Evolutionary conservation across 164 flowering plant species (phyloP), one percentile per base, ranked within the genome.

Genomic region (Paratinospora sagittata): DNA sequence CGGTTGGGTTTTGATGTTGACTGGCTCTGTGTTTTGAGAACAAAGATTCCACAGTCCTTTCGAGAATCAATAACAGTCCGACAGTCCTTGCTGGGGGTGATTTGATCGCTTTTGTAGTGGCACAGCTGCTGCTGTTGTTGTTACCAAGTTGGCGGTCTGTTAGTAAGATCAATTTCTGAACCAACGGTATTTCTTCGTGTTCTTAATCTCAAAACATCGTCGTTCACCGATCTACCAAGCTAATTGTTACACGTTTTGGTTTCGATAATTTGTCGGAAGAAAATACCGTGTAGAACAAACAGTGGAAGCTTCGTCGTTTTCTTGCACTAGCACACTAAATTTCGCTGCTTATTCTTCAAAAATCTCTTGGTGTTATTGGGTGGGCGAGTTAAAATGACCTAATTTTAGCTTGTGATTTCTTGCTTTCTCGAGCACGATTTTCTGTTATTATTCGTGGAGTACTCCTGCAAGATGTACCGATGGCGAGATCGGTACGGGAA

Each of bases 221-320:
- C 61, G 6, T 55, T 55, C 8, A 23, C 61, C 24, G 21, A 55
- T 21, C 23, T 17, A 13, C 8, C 2, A 7, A 52, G 58, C n/a
- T 2, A 17, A 52, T 52, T 52, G 8, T 7, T 19, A n/a, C 23
- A 17, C 17, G 8, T n/a, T 17, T 52, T 52, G 58, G 6, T n/a
- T 2, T 3, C 23, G 58, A 12, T 19, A 19, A n/a, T 1, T n/a
- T 0, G 2, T 52, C 19, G 58, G 19, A 62, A 23, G 63, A 17
- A 23, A 57, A 23, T 49, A 41, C 61, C 49, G 57, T 65, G 58
- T 27, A 8, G 23, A 63, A 67, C 36, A 66, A 63, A 67, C 43
- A 66, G 26, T 67, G 70, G 33, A 47, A 34, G 63, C n/a, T 63
- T 68, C 70, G 77, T 71, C 66, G 65, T 57, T 76, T 74, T 63